Evolutionary conservation across 2,329 filamentous ascomycete genomes (phyloP).

Genomic region (Fusarium sp.): DNA sequence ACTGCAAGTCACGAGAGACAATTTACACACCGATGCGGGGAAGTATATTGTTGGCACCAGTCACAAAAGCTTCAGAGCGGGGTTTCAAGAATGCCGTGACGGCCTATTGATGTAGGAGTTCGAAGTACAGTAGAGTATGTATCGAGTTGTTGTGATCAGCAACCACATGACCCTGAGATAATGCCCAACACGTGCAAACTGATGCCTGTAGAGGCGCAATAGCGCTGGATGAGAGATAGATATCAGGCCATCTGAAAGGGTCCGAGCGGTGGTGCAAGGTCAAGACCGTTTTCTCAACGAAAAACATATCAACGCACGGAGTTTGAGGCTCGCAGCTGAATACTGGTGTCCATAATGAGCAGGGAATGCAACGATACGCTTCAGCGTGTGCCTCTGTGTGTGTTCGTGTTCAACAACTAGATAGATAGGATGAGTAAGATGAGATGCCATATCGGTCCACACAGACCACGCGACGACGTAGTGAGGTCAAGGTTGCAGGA

Average conservation of each 20-base stretch:
- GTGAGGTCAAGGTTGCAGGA: background rate
- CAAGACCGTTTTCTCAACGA: background rate
- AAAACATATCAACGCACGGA: background rate
- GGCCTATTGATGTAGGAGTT: constrained; percentile 14
- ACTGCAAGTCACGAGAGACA: constrained; percentile 31
- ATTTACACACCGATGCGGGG: constrained; percentile 30
- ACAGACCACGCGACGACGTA: constrained; percentile 13
- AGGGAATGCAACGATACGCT: background rate
- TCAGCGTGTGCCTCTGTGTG: background rate
- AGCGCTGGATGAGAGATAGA: constrained; percentile 7
- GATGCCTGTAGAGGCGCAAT: constrained; percentile 13
- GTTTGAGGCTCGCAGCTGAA: background rate
- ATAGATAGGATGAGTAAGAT: background rate
- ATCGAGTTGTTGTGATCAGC: constrained; percentile 24
- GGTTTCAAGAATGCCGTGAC: constrained; percentile 15
- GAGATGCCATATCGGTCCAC: background rate
- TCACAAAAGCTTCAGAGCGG: constrained; percentile 16
- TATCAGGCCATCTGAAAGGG: constrained; percentile 11
- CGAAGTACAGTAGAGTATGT: background rate
- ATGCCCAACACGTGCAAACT: constrained; percentile 31
- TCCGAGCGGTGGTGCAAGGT: constrained; percentile 20
- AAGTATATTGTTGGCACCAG: constrained; percentile 30
- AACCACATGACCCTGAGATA: constrained; percentile 39
- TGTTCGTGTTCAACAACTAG: background rate
- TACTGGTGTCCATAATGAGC: background rate